Evolutionary conservation across 495 filamentous ascomycete species (phyloP), one percentile per base, ranked within the genome.

Genomic region (Tuber calosporum): DNA sequence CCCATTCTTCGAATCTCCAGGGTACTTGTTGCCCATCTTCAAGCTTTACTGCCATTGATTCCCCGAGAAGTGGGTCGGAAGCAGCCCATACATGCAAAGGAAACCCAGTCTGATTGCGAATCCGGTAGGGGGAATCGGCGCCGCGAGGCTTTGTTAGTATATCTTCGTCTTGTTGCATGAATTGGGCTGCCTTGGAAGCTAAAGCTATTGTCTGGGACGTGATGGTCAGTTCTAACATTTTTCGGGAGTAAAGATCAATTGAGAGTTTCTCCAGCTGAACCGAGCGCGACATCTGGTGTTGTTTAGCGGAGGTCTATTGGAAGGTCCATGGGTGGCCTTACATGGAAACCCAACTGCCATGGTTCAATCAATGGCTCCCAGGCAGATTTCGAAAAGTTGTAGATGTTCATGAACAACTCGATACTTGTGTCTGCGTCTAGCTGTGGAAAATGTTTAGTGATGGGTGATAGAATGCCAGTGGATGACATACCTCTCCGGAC

Each of bases 321-420:
- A 30, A 26, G 39, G 67, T 62, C 26, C 22, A 48, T 22, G 1
- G 13, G 22, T 45, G 70, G 43, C 15, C 58, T 45, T 68, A 80
- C 76, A 72, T 81, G 92, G 79, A 98, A 90, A 39, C 94, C 94
- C 34, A 98, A 84, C 74, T 95, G 90, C 95, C 95, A 99, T 42
- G 96, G 95, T 82, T 99, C 95, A 38, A 98, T 90, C 42, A 99
- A 84, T 13, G 95, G 95, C 82, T 98, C 95, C 95, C 95, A 99
- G 13, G 93, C 92, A 1, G 96, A 98, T 82, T 99, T 98, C 34
- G 95, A 94, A 83, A 99, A 99, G 82, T 98, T 99, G 85, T 96
- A 98, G 69, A 98, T 89, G 81, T 98, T 99, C 79, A 96, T 86
- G 82, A 95, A 97, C 73, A 93, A 93, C 77, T 98, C 93, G 71